Evolutionary conservation across 768 basidiomycete species (phyloP), one percentile per base, ranked within the genome.

Genomic region (Auriculariales sp.): DNA sequence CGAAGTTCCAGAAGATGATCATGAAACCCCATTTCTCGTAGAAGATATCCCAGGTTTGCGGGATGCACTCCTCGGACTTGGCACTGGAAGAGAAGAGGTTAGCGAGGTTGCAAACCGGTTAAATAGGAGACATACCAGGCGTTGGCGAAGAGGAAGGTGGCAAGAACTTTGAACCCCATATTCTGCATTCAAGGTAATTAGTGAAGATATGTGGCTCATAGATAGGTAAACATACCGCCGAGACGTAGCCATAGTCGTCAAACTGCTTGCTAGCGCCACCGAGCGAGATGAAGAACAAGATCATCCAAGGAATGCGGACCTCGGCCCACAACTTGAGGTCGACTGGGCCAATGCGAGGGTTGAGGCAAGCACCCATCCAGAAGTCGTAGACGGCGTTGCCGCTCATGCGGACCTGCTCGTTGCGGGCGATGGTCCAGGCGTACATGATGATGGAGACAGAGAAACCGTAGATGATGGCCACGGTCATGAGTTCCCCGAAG

Each of bases 301-400:
- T 79, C 33, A 93, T 83, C 95, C 95, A 99, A 3, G 93, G 91
- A 56, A 99, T 85, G 46, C 95, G 80, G 52, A 97, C 89, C 60
- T 95, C 92, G 3, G 88, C 88, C 82, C 90, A 99, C 93, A 98
- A 97, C 68, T 99, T 99, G 59, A 99, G 69, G 65, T 98, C 94
- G 54, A 99, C 75, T 17, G 74, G 71, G 5, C 91, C 91, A 53
- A 99, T 74, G 52, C 94, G 80, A 5, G 95, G 95, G 68, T 98
- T 99, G 54, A 99, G 71, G 48, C 75, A 75, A 33, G 92, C 91
- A 39, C 94, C 94, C 93, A 97, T 95, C 68, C 93, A 95, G 53
- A 90, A 81, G 57, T 95, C 92, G 61, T 98, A 99, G 58, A 93
- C 73, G 66, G 86, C 78, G 68, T 78, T 93, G 39, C 89, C 92